These are phyloP conservation scores for Candida argentea DNA, from an alignment of 805 yeast genomes.

Conservation along the genomic window DNA sequence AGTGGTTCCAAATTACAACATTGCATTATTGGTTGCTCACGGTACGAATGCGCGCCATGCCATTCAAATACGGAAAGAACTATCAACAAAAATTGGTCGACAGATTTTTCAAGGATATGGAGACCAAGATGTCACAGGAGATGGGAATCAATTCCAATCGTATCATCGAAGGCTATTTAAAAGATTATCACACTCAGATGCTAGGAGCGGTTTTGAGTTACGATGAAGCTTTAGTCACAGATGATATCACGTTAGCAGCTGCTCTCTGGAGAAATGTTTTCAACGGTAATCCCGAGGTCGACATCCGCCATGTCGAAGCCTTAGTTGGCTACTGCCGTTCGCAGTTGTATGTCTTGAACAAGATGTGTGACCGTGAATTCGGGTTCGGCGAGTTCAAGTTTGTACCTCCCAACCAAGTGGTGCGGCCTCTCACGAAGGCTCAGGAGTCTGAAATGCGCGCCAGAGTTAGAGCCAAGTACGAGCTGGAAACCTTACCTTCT, in stretches of 20 bases:
- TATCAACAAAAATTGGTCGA: slow-evolving; percentile 91
- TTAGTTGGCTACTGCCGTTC: slow-evolving; percentile 83
- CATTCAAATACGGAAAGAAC: slow-evolving; percentile 75
- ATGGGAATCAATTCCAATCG: slow-evolving; percentile 75
- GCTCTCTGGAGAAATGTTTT: slow-evolving; percentile 89
- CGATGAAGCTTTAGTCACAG: slow-evolving; percentile 82
- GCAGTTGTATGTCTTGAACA: slow-evolving; percentile 78
- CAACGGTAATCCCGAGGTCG: slow-evolving; percentile 73
- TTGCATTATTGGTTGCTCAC: slow-evolving; percentile 90
- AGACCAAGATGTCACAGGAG: slow-evolving; percentile 73
- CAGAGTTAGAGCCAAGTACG: slow-evolving; percentile 44
- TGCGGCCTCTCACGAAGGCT: slow-evolving; percentile 55
- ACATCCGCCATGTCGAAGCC: slow-evolving; percentile 77
- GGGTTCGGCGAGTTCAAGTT: slow-evolving; percentile 84
- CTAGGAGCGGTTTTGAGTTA: slow-evolving; percentile 84
- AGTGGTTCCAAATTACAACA: slow-evolving; percentile 89
- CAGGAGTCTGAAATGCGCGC: slow-evolving; percentile 49
- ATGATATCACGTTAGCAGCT: slow-evolving; percentile 67
- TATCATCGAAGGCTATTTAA: slow-evolving; percentile 75
- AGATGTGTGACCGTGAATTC: slow-evolving; percentile 84
- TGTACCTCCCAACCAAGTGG: slow-evolving; percentile 72
- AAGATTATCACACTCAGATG: slow-evolving; percentile 83
- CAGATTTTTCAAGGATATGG: slow-evolving; percentile 83
- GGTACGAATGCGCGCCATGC: slow-evolving; percentile 95
- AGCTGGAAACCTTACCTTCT: slow-evolving; percentile 48